Evolutionary conservation across 345 rosid genomes (phyloP).

Genomic region (Salix caprea): DNA sequence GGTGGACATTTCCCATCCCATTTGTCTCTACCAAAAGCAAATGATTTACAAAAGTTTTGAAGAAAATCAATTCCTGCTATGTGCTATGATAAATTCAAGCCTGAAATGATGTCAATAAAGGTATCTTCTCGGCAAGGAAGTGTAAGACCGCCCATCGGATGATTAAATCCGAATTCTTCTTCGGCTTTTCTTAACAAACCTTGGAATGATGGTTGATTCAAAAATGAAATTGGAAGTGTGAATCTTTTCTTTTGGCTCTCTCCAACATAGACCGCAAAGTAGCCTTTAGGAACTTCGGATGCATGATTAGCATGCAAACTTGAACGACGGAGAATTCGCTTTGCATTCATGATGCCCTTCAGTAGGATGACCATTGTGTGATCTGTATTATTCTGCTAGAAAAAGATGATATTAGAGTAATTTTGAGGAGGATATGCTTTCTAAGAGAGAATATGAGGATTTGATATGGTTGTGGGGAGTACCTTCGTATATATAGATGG

Average conservation of each 20-base stretch:
- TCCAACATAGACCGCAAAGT: slow-evolving; percentile 2
- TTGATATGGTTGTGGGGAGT: neutral
- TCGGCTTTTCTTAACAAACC: slow-evolving; percentile 3
- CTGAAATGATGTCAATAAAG: neutral
- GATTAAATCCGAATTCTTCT: slow-evolving; percentile 10
- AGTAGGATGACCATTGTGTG: neutral
- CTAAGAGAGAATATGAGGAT: neutral
- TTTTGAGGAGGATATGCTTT: neutral
- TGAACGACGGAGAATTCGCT: neutral
- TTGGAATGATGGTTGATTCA: slow-evolving; percentile 9
- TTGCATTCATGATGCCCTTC: neutral
- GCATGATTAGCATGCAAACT: neutral
- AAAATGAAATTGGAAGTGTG: neutral
- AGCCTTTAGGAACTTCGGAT: slow-evolving; percentile 4
- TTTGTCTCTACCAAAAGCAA: neutral
- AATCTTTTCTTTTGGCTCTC: slow-evolving; percentile 6
- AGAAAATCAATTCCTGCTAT: neutral
- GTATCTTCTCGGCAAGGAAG: slow-evolving; percentile 8
- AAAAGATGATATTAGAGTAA: no score
- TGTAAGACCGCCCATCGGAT: slow-evolving; percentile 17
- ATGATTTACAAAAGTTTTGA: neutral
- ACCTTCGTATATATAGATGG: no score
- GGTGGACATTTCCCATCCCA: neutral
- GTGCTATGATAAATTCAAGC: neutral
- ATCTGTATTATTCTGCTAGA: no score